Evolutionary conservation across 805 yeast species (phyloP), one percentile per base, ranked within the genome.

Genomic region (Candida sanyiensis): DNA sequence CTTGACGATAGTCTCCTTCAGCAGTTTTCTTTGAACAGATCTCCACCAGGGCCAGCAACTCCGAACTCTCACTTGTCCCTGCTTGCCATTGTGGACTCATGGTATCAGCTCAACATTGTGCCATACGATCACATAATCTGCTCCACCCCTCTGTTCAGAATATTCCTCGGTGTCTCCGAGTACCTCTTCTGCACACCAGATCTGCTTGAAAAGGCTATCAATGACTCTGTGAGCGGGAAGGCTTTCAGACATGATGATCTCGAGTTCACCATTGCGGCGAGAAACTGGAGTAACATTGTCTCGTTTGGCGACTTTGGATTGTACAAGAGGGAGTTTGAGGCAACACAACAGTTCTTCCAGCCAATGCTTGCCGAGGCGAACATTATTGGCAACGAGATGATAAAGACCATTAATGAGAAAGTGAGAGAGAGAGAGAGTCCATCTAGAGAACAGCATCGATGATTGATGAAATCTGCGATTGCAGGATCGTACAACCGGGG

Each of bases 51-150:
- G 7, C 75, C 75, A 22, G 60, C 72, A 44, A 72, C 77, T 37
- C 94, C 94, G 32, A 93, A 93, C 58, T 85, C 96, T 4, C 98
- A 93, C 59, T 65, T 93, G 35, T 83, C 96, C 2, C 62, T 93
- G 27, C 63, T 93, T 40, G 94, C 95, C 1, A 88, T 93, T 33
- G 97, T 86, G 2, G 97, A 93, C 61, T 80, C 93, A 54, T 93
- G 98, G 98, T 75, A 73, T 52, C 80, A 79, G 46, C 63, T 86
- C 30, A 83, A 82, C 1, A 87, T 93, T 29, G 81, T 83, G 25
- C 98, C 98, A 5, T 90, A 93, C 56, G 96, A 90, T 58, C 98
- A 93, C 61, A 89, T 90, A 63, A 89, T 90, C 43, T 90, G 97
- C 57, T 85, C 96, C 1, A 93, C 98, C 0, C 98, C 98, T 10